phyloP scores from a whole-genome alignment of 1,139 yeast species.

The Candida tropicalis region DNA sequence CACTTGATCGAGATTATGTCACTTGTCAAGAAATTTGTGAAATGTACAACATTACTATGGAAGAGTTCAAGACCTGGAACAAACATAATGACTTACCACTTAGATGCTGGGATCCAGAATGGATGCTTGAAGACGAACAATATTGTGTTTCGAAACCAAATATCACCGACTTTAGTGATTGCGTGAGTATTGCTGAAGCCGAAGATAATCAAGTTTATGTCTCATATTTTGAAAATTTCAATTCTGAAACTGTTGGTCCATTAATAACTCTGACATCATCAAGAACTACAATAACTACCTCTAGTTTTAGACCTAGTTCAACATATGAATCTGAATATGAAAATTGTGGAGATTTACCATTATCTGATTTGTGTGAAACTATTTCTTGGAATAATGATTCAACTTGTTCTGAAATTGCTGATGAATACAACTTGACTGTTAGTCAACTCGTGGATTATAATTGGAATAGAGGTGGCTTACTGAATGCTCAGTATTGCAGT shows the following conservation, averaged over 20 bases:
- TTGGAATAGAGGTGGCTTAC: not conserved
- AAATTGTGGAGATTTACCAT: not conserved
- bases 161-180: not conserved
- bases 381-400: not conserved
- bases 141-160: constrained; percentile 2
- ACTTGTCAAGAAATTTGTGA: constrained; percentile 1
- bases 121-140: not conserved
- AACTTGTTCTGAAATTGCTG: not conserved
- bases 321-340: not conserved
- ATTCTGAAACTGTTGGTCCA: not conserved
- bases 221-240: not conserved
- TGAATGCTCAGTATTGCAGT: not conserved
- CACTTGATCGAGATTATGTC: not conserved
- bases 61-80: constrained; percentile 1
- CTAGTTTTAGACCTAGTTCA: too few relatives aligned
- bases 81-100: not conserved
- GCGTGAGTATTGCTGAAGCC: not conserved
- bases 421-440: not conserved
- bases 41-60: not conserved
- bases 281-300: too few relatives aligned
- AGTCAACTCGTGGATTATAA: not conserved
- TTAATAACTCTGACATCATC: not conserved
- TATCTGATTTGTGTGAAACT: not conserved
- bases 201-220: not conserved
- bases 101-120: not conserved